These are phyloP conservation scores for Wickerhamiella kurtzmanii DNA, from an alignment of 805 yeast genomes.

Conservation along the genomic window DNA sequence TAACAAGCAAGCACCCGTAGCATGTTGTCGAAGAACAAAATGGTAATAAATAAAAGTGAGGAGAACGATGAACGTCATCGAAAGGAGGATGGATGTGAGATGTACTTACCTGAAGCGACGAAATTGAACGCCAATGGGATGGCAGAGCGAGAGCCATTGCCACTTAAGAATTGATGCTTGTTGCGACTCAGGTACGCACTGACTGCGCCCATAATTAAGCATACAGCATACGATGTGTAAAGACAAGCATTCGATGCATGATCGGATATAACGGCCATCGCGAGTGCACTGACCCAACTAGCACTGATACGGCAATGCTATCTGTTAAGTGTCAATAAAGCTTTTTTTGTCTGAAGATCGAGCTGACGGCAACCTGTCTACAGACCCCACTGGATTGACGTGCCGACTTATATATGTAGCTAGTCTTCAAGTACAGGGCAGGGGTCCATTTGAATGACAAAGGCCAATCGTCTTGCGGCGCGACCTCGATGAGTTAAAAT, in stretches of 20 bases:
- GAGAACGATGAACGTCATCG: neutral
- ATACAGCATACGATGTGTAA: constrained; percentile 43
- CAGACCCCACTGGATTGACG: too few relatives aligned
- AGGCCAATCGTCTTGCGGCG: neutral
- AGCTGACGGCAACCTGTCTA: too few relatives aligned
- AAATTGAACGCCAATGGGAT: constrained; percentile 76
- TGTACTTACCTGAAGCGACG: constrained; percentile 58
- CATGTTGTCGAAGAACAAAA: constrained; percentile 2
- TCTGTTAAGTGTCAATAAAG: too few relatives aligned
- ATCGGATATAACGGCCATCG: constrained; percentile 35
- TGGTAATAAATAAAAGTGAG: neutral
- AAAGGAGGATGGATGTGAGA: neutral
- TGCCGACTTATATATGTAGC: too few relatives aligned
- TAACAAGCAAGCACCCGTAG: constrained; percentile 16
- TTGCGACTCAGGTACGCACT: constrained; percentile 48
- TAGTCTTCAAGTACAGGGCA: too few relatives aligned
- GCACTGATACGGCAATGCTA: too few relatives aligned
- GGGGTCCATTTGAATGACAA: too few relatives aligned
- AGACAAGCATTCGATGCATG: constrained; percentile 52
- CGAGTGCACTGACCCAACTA: too few relatives aligned
- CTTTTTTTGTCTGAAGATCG: too few relatives aligned
- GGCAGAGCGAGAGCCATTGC: constrained; percentile 70
- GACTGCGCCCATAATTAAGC: constrained; percentile 40
- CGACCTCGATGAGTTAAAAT: neutral
- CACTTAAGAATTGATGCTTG: constrained; percentile 48